phyloP scores from a whole-genome alignment of 306 rosid species.

The Nissolia schottii region DNA sequence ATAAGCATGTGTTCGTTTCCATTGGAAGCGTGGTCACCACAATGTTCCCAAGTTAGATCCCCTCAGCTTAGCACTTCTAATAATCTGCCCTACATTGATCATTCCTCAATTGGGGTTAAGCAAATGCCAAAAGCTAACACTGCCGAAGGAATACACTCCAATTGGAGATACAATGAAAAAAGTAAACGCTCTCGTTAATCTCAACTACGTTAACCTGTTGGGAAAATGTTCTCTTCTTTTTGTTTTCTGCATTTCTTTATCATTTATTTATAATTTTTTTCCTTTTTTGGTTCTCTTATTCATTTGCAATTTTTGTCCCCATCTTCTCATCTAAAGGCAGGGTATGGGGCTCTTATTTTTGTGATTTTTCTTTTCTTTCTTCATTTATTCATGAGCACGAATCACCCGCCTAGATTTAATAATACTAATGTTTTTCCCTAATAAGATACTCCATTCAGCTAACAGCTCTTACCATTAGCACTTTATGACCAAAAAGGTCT shows the following conservation, averaged over 20 bases:
- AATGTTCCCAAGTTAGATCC: conserved; percentile 5
- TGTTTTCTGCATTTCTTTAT: background rate
- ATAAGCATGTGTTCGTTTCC: conserved; percentile 6
- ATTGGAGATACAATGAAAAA: conserved; percentile 30
- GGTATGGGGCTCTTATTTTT: background rate
- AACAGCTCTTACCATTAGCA: background rate
- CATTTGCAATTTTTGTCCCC: background rate
- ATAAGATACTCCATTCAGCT: background rate
- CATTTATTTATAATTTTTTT: background rate
- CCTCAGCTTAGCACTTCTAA: background rate
- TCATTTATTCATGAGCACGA: background rate
- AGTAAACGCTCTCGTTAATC: background rate
- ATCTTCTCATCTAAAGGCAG: background rate
- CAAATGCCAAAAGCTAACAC: conserved; percentile 10
- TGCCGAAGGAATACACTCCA: conserved; percentile 2
- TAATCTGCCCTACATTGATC: conserved; percentile 11
- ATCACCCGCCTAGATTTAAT: background rate
- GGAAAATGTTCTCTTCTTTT: background rate
- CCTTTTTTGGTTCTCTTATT: background rate
- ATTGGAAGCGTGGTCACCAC: conserved; percentile 25
- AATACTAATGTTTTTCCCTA: background rate
- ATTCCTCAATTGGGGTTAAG: background rate
- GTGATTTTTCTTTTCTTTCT: background rate
- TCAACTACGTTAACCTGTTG: background rate
- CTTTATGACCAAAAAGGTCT: background rate